A percentile compares a stretch with the other conserved stretches of the same genome.
Conservation (phyloP, 768 basidiomycete species). For the Mycena haematopus region DNA sequence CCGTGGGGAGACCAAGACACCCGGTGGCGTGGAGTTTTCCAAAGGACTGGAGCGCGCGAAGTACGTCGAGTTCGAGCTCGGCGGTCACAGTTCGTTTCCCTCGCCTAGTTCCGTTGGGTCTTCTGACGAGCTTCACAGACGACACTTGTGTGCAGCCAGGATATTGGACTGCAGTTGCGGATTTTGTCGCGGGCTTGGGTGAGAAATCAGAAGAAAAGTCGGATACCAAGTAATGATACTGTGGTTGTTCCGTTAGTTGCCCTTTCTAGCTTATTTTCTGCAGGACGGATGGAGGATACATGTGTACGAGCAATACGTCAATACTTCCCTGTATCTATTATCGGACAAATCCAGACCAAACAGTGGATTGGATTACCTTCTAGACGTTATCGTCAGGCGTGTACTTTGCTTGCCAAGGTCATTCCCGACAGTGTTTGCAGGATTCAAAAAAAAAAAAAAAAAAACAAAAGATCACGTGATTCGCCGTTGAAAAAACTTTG, state of each 20-base stretch:
- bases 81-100: slow-evolving; percentile 56
- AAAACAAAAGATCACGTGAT: no score
- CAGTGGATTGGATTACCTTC: no score
- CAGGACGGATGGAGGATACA: slow-evolving; percentile 15
- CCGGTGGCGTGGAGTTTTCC: slow-evolving; percentile 47
- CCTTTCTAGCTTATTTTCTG: slow-evolving; percentile 3
- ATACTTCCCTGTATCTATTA: not conserved
- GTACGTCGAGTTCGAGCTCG: slow-evolving; percentile 61
- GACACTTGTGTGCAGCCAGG: slow-evolving; percentile 62
- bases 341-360: no score
- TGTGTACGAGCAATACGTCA: not conserved
- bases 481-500: no score
- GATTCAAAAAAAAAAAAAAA: no score
- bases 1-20: slow-evolving; percentile 53
- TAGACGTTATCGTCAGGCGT: no score
- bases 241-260: not conserved
- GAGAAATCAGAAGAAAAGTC: slow-evolving; percentile 7
- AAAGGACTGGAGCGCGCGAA: slow-evolving; percentile 59
- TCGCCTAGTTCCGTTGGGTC: not conserved
- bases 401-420: no score
- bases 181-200: slow-evolving; percentile 48
- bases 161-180: slow-evolving; percentile 58
- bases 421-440: no score
- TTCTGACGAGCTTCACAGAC: slow-evolving; percentile 40
- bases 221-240: slow-evolving; percentile 20